phyloP scores from a whole-genome alignment of 2,329 filamentous ascomycete genomes.

The Biscogniauxia sp. region DNA sequence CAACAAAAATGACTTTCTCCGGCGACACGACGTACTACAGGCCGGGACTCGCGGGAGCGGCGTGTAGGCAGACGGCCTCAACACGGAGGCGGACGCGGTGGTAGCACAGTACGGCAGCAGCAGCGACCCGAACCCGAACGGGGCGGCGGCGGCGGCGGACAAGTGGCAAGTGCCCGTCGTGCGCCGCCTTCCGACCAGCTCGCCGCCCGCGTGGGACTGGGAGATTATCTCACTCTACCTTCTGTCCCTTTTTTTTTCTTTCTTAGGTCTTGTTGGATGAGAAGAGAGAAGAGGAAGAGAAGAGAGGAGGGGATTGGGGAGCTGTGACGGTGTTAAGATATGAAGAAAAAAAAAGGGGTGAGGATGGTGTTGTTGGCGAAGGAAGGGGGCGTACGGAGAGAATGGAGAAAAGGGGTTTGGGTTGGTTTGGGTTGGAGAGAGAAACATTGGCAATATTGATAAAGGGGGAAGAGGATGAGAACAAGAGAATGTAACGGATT shows the following conservation, averaged over 20 bases:
- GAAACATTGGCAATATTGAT: not conserved
- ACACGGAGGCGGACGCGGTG: slow-evolving; percentile 18
- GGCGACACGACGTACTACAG: slow-evolving; percentile 24
- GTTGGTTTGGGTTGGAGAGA: not conserved
- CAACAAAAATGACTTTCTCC: slow-evolving; percentile 8
- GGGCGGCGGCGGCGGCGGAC: slow-evolving; percentile 20
- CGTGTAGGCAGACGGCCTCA: slow-evolving; percentile 18
- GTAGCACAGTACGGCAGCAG: slow-evolving; percentile 20
- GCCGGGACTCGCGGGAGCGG: slow-evolving; percentile 20
- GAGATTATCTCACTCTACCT: no score
- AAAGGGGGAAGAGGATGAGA: not conserved
- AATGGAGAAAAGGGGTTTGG: no score
- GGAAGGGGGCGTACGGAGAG: no score
- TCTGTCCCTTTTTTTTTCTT: no score
- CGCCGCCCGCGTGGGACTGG: no score
- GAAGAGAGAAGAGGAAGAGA: no score
- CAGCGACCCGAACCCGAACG: slow-evolving; percentile 24
- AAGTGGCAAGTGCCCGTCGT: slow-evolving; percentile 19
- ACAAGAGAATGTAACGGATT: not conserved
- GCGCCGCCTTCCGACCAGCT: slow-evolving; percentile 21
- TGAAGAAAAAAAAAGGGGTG: no score
- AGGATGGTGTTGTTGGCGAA: no score
- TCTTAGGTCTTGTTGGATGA: no score
- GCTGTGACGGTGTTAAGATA: not conserved
- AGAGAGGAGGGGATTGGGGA: not conserved